Evolutionary conservation across 441 rosid genomes (phyloP).

Genomic region (Raphanus hybrid): DNA sequence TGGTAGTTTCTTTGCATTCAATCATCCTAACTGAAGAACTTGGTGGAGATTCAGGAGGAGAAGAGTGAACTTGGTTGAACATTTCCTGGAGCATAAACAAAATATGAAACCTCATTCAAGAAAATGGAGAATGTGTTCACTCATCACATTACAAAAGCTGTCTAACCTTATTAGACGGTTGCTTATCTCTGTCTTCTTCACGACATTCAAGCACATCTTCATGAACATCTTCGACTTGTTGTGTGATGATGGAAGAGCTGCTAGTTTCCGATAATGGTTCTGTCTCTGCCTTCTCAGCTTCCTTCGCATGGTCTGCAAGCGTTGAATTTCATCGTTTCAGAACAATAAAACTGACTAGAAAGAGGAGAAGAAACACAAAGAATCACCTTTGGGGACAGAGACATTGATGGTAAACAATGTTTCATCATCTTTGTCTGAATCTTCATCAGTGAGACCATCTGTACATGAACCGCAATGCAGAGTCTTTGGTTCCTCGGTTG

Average conservation of each 20-base stretch:
- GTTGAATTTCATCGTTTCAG: not conserved
- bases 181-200: constrained; percentile 5
- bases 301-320: too few species aligned
- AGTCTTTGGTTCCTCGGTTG: constrained; percentile 18
- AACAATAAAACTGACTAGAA: not conserved
- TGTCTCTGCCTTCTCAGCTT: not conserved
- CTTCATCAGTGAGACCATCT: constrained; percentile 29
- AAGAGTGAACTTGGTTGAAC: constrained; percentile 42
- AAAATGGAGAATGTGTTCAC: constrained; percentile 9
- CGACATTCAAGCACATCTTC: not conserved
- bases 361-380: not conserved
- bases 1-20: constrained; percentile 48
- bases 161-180: constrained; percentile 24
- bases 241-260: constrained; percentile 23
- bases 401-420: constrained; percentile 36
- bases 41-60: constrained; percentile 51
- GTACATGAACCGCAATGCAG: constrained; percentile 8
- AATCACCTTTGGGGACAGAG: constrained; percentile 36
- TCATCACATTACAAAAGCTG: not conserved
- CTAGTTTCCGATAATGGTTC: constrained; percentile 16
- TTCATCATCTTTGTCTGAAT: constrained; percentile 13
- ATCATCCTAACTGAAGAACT: constrained; percentile 47
- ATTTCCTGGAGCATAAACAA: constrained; percentile 52
- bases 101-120: constrained; percentile 20
- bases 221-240: constrained; percentile 1